Evolutionary conservation across 2,329 filamentous ascomycete genomes (phyloP), one percentile per base, ranked within the genome.

Genomic region (Cladosporium phlei): DNA sequence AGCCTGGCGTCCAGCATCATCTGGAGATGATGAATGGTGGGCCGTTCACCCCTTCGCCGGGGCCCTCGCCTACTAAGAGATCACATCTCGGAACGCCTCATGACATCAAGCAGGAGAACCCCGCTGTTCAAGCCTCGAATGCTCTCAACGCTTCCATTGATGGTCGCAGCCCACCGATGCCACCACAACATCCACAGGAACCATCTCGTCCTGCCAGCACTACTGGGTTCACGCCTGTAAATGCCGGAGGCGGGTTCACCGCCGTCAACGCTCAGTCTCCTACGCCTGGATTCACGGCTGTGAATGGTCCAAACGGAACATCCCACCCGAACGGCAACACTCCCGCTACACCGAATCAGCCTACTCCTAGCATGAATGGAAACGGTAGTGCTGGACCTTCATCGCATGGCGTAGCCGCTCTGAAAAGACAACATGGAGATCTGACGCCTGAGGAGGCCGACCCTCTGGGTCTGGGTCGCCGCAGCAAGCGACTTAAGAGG

Each of bases 1-100:
- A 96, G 65, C 93, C 93, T 3, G 88, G 89, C 22, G 90, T 97
- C n/a, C 91, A 96, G 59, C 90, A 96, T 59, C 89, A 96, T 67
- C 73, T 97, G 8, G 91, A 97, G 64, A 79, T 86, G 52, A 90
- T 97, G 65, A 89, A 96, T 60, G 91, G 91, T 49, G 93, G 91
- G 1, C 89, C 91, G 12, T 80, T 93, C 51, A 96, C 90, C 0
- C 82, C 83, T 14, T 84, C 81, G 3, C 89, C 91, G 3, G 69
- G 84, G 62, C 67, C 88, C 68, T 85, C 82, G 25, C 89, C 91
- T 1, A 73, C 88, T 61, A 90, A 74, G 56, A 77, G 73, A 52
- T 63, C 65, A 48, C 52, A 73, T 51, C 64, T 73, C 48, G 59
- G 66, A 16, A 77, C 75, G 3, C 71, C 77, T 16, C 71, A 77